Evolutionary conservation across 1,284 basidiomycete genomes (phyloP), one percentile per base, ranked within the genome.

Genomic region (Cystobasidium sp.): DNA sequence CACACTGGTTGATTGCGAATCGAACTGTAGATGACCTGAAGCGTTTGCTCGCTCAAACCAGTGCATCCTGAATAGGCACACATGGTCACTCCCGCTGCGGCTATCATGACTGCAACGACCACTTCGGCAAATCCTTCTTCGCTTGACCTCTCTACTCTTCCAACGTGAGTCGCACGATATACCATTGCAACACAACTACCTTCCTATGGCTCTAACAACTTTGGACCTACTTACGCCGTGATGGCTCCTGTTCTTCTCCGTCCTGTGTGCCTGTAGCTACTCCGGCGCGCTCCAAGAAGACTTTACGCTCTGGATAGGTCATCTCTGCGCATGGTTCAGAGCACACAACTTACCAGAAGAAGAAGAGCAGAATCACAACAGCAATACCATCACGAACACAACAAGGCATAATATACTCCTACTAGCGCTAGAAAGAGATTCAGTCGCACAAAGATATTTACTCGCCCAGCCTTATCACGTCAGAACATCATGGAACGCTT

Each of bases 291-390:
- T 71, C 9, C 39, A 41, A 16, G 69, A 71, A 61, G 69, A 71
- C 51, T 71, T 63, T 24, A 56, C 58, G 14, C 24, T 71, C 46
- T 71, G 69, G 69, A 14, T 56, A 22, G 37, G 31, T 18, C 49
- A 63, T 9, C 47, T 63, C 9, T 31, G 49, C 59, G 56, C 52
- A 37, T 71, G 46, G n/a, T 62, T 63, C 37, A 24, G 58, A 39
- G 56, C 59, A 46, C 59, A 53, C 51, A 51, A 64, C 18, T 20
- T 71, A 8, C 69, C 69, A 52, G 69, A 71, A 20, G 69, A 71
- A 49, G 69, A 41, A 55, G 59, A 63, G 1, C 20, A 53, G 9
- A 44, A 16, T 1, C 6, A 9, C 39, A 24, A 16, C 18, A 22
- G 41, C 22, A 44, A 16, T 5, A 39, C 5, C 39, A 24, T 20